phyloP scores from a whole-genome alignment of 176 grass and related monocot genomes.

The Thalia dealbata region DNA sequence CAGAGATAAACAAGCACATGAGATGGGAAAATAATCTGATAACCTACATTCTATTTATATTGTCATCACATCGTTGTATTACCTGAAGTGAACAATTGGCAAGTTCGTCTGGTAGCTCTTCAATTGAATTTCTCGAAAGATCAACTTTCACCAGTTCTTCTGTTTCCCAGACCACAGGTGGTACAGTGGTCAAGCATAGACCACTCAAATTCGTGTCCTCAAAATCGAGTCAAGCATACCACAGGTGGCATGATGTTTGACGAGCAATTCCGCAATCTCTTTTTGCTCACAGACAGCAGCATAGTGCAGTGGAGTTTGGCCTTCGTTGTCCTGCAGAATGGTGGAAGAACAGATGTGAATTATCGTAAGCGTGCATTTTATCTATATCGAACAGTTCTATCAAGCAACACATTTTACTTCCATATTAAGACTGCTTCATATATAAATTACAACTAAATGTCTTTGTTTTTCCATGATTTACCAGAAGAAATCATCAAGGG shows the following conservation, averaged over 20 bases:
- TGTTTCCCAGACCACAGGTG: conserved; percentile 69
- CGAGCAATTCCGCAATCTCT: conserved; percentile 57
- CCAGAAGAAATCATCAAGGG: no score
- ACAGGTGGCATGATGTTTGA: conserved; percentile 52
- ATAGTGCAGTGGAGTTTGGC: conserved; percentile 78
- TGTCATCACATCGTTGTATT: background rate
- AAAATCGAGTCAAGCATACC: no score
- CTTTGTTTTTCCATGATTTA: no score
- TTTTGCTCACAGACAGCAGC: conserved; percentile 81
- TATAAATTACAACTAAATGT: no score
- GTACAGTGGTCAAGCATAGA: conserved; percentile 69
- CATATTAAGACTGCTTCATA: no score
- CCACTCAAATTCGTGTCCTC: conserved; percentile 83
- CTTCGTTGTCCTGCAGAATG: conserved; percentile 64
- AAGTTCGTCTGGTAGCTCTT: conserved; percentile 61
- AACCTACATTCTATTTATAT: background rate
- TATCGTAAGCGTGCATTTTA: background rate
- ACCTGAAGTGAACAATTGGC: conserved; percentile 78
- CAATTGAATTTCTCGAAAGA: conserved; percentile 86
- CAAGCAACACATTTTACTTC: no score
- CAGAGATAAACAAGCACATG: background rate
- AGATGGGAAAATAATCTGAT: background rate
- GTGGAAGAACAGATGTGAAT: background rate
- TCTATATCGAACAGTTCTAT: background rate
- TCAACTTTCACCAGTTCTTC: conserved; percentile 77